Conservation (phyloP, 1,139 yeast species). For the Taphrina populina region DNA sequence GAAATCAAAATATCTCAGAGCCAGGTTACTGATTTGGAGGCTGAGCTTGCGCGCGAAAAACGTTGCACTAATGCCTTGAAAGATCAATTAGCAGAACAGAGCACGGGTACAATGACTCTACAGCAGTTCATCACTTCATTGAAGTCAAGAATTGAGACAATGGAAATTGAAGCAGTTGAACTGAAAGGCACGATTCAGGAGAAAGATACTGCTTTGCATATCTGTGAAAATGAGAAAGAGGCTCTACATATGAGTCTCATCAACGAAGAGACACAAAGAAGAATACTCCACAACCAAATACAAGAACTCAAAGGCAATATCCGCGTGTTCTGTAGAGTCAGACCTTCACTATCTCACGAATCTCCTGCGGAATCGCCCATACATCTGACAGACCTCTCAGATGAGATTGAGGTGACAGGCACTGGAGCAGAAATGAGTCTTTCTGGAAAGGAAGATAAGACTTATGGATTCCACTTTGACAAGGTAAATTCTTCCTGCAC, state of each 20-base stretch:
- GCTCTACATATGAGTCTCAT: conserved; percentile 39
- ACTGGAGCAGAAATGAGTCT: conserved; percentile 41
- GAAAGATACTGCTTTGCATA: conserved; percentile 39
- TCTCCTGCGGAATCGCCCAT: conserved; percentile 9
- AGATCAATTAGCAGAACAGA: conserved; percentile 37
- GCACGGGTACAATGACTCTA: conserved; percentile 37
- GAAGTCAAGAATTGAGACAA: conserved; percentile 37
- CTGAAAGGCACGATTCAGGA: conserved; percentile 38
- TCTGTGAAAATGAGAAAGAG: conserved; percentile 38
- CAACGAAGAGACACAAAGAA: conserved; percentile 56
- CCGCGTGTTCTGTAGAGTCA: conserved; percentile 81
- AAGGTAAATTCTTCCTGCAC: too few relatives aligned
- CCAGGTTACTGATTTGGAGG: conserved; percentile 26
- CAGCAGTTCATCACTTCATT: conserved; percentile 36
- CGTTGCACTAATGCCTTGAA: conserved; percentile 42
- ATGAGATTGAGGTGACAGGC: conserved; percentile 40
- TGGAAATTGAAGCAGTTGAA: conserved; percentile 34
- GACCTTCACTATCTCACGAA: conserved; percentile 53
- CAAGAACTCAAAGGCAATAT: conserved; percentile 92
- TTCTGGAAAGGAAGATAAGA: conserved; percentile 42
- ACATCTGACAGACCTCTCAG: conserved; percentile 31
- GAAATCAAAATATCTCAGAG: neutral
- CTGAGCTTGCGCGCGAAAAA: conserved; percentile 49
- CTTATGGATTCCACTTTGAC: conserved; percentile 67
- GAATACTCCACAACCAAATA: conserved; percentile 69